Percentiles rank a stretch among this genome's conserved stretches.
phyloP scores from a whole-genome alignment of 2,329 filamentous ascomycete genomes.

The Atkinsonella texensis region DNA sequence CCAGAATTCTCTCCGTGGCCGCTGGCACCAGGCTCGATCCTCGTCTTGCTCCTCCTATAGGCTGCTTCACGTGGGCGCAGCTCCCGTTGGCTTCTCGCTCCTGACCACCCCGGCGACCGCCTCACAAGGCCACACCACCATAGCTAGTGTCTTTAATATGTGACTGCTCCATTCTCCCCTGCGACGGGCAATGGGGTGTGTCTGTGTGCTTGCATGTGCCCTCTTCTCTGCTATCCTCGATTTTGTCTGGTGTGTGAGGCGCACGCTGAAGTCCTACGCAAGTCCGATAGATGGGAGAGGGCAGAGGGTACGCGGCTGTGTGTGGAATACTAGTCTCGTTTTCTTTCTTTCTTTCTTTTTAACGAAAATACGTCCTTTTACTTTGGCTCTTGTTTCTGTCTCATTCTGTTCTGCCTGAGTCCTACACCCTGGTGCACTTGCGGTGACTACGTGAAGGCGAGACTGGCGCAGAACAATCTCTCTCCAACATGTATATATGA shows the following conservation, averaged over 20 bases:
- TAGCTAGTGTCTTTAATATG: conserved; percentile 1
- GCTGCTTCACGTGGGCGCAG: conserved; percentile 7
- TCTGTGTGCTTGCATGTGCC: not conserved
- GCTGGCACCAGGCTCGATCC: not conserved
- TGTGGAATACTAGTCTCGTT: not conserved
- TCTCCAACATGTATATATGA: conserved; percentile 1
- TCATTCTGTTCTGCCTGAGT: not conserved
- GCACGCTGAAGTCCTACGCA: conserved; percentile 1
- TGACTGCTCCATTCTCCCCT: not conserved
- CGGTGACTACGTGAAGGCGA: not conserved
- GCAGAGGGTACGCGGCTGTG: not conserved
- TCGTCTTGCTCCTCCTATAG: not conserved
- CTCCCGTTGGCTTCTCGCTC: not conserved
- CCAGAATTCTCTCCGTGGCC: not conserved
- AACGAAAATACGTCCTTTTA: not conserved
- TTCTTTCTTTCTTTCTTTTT: not conserved
- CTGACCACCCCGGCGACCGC: conserved; percentile 5
- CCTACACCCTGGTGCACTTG: not conserved
- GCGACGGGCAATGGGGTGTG: no score
- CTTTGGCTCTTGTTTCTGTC: not conserved
- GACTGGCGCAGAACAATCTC: not conserved
- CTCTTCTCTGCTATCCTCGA: not conserved
- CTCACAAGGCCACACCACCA: conserved; percentile 1
- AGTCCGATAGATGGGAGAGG: not conserved
- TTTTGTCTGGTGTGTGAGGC: not conserved